Base-by-base conservation (phyloP, 148 eudicot genomes). In the Camellia granthamiana region DNA sequence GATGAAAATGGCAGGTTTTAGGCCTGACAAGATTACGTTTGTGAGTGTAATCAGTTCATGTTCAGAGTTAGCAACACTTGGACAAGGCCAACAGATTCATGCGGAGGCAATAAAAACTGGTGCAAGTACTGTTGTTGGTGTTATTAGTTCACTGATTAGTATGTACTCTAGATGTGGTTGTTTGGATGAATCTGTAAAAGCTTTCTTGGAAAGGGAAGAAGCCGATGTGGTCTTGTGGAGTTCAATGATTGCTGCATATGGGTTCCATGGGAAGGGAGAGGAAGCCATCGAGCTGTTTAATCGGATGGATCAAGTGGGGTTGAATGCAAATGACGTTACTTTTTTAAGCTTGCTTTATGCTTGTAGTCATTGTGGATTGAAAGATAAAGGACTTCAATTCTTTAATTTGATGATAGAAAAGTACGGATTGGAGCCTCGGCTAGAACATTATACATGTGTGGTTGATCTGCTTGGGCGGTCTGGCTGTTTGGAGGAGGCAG, bases 131-230 rank as follows among this genome's bases (percentile, higher is more conserved):
- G 88, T 75, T 62, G 84, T 83, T 59, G 75, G 91, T 70, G 97
- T 91, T 11, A 81, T 86, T 55, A 89, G 92, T 82, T 84, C 97
- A n/a, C 84, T 94, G 21, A 83, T 94, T 76, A 92, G 95, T 88
- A 90, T 94, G 97, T 94, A 94, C 83, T 94, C 98, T 5, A 86
- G 87, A 82, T 90, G 97, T 76, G 98, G 98, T 19, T 92, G 92
- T 78, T 87, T 94, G 81, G 89, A 92, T 41, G 92, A 94, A 38
- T 91, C 98, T 8, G 76, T 84, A 30, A 92, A 84, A 85, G 85
- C 84, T 51, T 94, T 94, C 82, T 81, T 11, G 5, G 90, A 89
- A 69, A 85, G 84, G 47, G 81, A 66, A 62, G 85, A 81, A 42
- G 88, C 79, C 30, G 92, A 94, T 84, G 79, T 84, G 77, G 92